Evolutionary conservation across 202 grass and related monocot genomes (phyloP), one percentile per base, ranked within the genome.

Genomic region (Setaria italica): DNA sequence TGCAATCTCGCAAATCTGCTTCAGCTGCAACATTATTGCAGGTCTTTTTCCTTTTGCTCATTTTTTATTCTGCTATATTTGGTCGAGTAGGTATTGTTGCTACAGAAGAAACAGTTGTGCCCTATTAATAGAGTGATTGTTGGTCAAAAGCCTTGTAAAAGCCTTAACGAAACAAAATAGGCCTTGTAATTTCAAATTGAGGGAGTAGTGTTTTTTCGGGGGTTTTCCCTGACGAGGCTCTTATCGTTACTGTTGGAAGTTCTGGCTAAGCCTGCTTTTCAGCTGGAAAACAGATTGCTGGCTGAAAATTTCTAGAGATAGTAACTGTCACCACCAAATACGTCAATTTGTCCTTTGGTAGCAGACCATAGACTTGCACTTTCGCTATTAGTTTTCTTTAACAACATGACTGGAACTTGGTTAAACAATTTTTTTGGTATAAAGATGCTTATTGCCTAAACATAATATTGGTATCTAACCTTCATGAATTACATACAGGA

Each of bases 401-500:
- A 80, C 25, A 77, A 45, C 60, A 39, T 74, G 51, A 63, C 67
- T 57, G 9, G 15, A 70, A 15, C 19, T 68, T 81, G 42, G 37
- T 71, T 60, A 21, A 78, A 73, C 16, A 53, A n/a, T 46, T 80
- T 34, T 64, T 72, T 70, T 29, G 46, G 21, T 70, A 51, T 62
- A 72, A 77, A 77, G 13, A 41, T 70, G 33, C 17, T 71, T 84
- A 67, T 84, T 2, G 12, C 41, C 37, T 14, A 11, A 72, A 48
- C 60, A 19, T n/a, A 81, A 87, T 37, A 76, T 66, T 78, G 34
- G 0, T 77, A 77, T 13, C 33, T 87, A 85, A 85, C 78, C 69
- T 84, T 67, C 30, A 25, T 87, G 65, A 73, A 34, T 84, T 53
- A 58, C 82, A 71, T 85, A 85, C 87, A 96, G 96, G 96, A 99